Percentiles rank a stretch among this genome's conserved stretches.
These are phyloP conservation scores for Colletotrichum graminicola DNA, from an alignment of 2,329 filamentous ascomycete genomes.

Conservation along the genomic window DNA sequence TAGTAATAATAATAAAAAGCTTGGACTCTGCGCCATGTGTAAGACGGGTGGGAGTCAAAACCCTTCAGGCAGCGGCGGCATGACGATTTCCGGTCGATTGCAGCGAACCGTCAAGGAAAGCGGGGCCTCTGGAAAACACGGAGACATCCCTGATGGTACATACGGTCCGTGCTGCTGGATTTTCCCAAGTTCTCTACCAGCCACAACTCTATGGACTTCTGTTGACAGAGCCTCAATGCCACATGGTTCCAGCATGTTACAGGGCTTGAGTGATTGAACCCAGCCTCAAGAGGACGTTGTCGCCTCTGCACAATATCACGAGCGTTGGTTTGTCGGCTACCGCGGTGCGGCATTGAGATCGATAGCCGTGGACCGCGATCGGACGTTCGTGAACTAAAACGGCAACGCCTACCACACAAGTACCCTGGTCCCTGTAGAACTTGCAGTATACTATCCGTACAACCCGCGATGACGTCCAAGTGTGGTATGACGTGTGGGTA, in stretches of 20 bases:
- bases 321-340: not conserved
- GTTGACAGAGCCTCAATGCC: conserved; percentile 13
- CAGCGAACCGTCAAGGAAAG: conserved; percentile 17
- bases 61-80: conserved; percentile 26
- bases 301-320: not conserved
- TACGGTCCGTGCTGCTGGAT: conserved; percentile 26
- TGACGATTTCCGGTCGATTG: conserved; percentile 34
- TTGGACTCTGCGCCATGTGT: conserved; percentile 3
- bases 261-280: not conserved
- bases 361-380: conserved; percentile 9
- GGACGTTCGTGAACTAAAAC: conserved; percentile 35
- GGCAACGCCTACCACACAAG: conserved; percentile 21
- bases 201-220: conserved; percentile 1
- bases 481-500: conserved; percentile 38
- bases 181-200: not conserved
- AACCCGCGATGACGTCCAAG: conserved; percentile 39
- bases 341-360: conserved; percentile 1
- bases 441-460: too few species aligned
- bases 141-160: conserved; percentile 23
- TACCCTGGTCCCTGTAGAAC: conserved; percentile 35
- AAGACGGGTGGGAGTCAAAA: conserved; percentile 8
- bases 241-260: not conserved
- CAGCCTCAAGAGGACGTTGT: not conserved
- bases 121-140: conserved; percentile 38
- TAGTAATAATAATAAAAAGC: conserved; percentile 5